Evolutionary conservation across 2,329 filamentous ascomycete species (phyloP), one percentile per base, ranked within the genome.

Genomic region (Rhynchosporium graminicola): DNA sequence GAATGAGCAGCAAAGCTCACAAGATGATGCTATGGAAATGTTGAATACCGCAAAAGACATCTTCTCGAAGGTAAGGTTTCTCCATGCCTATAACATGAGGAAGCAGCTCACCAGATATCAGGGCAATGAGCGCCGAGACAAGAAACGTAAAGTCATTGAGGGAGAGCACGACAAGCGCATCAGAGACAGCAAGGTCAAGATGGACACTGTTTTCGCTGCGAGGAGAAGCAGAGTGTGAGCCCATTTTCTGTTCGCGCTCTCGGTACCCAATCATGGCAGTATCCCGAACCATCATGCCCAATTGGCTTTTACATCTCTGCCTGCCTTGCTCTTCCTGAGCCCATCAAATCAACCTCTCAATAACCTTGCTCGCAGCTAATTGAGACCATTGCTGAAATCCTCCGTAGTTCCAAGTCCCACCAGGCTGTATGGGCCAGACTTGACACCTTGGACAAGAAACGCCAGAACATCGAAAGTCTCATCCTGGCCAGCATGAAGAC

Each of bases 401-500:
- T 29, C 26, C 46, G 20, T 33, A 74, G 72, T 33, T 59, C 43
- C 9, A 70, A 70, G 42, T 43, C 65, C 9, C 72, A 70, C 46
- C 61, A 67, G 15, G 63, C 45, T 29, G 60, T 64, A 31, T 71
- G 68, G 67, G 65, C 58, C 10, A 66, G 62, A 63, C 70, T 74
- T 12, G 60, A 67, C n/a, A 59, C 65, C 46, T 48, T 74, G 15
- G 69, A 73, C 56, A 67, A 65, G 52, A 71, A 66, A 60, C 69
- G 72, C 7, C 63, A 69, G 36, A 54, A 38, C 2, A 60, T 74
- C 8, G 73, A 74, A 57, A 36, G 45, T 12, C 64, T 58, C 1
- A 74, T 74, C 47, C 46, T 73, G 8, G 56, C 48, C 33, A 73
- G 65, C 61, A 73, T 73, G 63, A 68, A 60, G 26, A 48, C 31